phyloP scores from a whole-genome alignment of 1,284 basidiomycete species.

The Chiua sp. region DNA sequence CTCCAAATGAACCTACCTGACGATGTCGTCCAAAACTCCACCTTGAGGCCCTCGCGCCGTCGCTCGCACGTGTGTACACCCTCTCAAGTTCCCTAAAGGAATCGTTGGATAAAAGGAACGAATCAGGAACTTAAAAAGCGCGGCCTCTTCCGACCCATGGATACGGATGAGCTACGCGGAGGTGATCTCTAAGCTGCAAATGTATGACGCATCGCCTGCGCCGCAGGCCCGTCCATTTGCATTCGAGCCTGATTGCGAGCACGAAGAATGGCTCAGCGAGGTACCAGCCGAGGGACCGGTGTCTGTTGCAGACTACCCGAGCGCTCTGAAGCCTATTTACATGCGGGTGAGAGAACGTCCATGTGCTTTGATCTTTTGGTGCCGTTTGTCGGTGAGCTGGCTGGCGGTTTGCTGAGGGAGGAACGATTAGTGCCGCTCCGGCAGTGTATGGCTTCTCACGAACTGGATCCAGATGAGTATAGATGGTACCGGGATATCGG shows the following conservation, averaged over 20 bases:
- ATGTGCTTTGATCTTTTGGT: too few relatives aligned
- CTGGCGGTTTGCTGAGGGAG: too few relatives aligned
- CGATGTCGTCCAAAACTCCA: slow-evolving; percentile 95
- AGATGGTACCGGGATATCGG: too few relatives aligned
- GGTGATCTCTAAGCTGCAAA: slow-evolving; percentile 68
- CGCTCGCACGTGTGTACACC: slow-evolving; percentile 87
- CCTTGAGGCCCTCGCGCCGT: slow-evolving; percentile 85
- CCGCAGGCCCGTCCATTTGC: slow-evolving; percentile 47
- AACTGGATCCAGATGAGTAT: too few relatives aligned
- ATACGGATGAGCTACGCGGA: slow-evolving; percentile 82
- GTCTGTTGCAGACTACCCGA: slow-evolving; percentile 93
- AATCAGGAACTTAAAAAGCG: slow-evolving; percentile 35
- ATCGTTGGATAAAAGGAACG: slow-evolving; percentile 30
- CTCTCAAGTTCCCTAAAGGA: slow-evolving; percentile 61
- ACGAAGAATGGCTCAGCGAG: slow-evolving; percentile 90
- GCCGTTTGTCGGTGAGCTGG: too few relatives aligned
- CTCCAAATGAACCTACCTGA: slow-evolving; percentile 81
- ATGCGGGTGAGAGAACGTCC: slow-evolving; percentile 61
- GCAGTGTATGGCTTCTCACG: too few relatives aligned
- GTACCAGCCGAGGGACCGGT: slow-evolving; percentile 73
- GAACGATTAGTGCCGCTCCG: too few relatives aligned
- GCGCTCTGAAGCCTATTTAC: slow-evolving; percentile 77
- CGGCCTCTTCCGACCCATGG: slow-evolving; percentile 56
- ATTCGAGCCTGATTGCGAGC: slow-evolving; percentile 77
- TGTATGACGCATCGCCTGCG: slow-evolving; percentile 37